A percentile compares a stretch with the other conserved stretches of the same genome.
phyloP scores from a whole-genome alignment of 805 yeast genomes.

The Lipomyces sp. region DNA sequence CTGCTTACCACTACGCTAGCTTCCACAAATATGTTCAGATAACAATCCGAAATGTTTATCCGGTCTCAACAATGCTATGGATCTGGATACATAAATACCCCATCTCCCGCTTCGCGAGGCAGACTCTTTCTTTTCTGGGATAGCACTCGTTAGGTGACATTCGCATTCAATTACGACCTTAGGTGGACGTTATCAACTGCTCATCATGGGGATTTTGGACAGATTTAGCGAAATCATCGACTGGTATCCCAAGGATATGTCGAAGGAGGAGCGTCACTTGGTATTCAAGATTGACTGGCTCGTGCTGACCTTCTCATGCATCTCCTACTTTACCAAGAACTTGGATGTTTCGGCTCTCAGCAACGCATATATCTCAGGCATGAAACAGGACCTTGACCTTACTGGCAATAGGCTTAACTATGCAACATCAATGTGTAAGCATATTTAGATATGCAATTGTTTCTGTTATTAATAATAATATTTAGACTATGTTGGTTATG shows the following conservation, averaged over 20 bases:
- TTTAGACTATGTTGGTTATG: slow-evolving; percentile 42
- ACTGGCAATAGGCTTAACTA: slow-evolving; percentile 65
- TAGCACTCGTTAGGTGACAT: too few species aligned
- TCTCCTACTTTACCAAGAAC: slow-evolving; percentile 71
- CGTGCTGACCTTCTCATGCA: slow-evolving; percentile 60
- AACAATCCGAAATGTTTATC: too few species aligned
- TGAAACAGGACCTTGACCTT: slow-evolving; percentile 60
- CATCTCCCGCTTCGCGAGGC: too few species aligned
- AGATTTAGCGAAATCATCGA: slow-evolving; percentile 24
- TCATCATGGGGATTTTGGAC: not conserved
- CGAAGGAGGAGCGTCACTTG: slow-evolving; percentile 55
- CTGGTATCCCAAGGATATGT: slow-evolving; percentile 36
- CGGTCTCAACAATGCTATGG: too few species aligned
- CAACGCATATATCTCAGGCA: slow-evolving; percentile 71
- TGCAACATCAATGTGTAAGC: slow-evolving; percentile 53
- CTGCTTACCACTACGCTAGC: too few species aligned
- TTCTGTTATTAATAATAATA: too few species aligned
- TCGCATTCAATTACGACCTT: too few species aligned
- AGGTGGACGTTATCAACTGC: not conserved
- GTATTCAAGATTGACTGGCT: slow-evolving; percentile 61
- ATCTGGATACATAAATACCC: too few species aligned
- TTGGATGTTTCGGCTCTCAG: slow-evolving; percentile 64
- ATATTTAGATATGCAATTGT: slow-evolving; percentile 31
- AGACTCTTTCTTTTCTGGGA: too few species aligned
- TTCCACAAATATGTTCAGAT: too few species aligned